Evolutionary conservation across 768 basidiomycete genomes (phyloP).

Genomic region (Antrodiella citrinella): DNA sequence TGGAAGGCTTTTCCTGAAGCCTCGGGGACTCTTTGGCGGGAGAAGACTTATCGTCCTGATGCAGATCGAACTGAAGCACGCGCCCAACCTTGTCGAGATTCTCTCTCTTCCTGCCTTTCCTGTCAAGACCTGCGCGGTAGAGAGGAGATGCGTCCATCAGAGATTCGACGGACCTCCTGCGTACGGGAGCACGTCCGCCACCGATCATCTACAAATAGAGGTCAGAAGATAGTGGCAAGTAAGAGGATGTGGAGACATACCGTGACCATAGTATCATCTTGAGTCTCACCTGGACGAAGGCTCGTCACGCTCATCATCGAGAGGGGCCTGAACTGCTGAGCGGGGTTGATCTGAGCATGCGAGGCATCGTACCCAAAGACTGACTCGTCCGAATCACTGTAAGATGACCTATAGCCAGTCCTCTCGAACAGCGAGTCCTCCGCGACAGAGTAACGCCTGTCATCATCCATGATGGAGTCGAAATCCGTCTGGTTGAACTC

Average conservation of each 20-base stretch:
- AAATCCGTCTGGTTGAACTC: conserved; percentile 32
- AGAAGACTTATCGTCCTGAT: conserved; percentile 17
- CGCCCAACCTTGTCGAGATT: conserved; percentile 27
- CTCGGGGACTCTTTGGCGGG: conserved; percentile 34
- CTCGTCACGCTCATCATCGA: conserved; percentile 50
- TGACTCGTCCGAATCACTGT: conserved; percentile 40
- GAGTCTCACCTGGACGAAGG: conserved; percentile 42
- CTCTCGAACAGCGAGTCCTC: conserved; percentile 39
- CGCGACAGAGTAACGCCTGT: conserved; percentile 20
- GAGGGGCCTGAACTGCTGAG: conserved; percentile 51
- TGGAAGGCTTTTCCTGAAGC: conserved; percentile 57
- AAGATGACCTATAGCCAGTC: conserved; percentile 42
- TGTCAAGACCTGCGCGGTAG: conserved; percentile 28
- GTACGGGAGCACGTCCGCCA: conserved; percentile 52
- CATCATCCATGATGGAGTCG: conserved; percentile 62
- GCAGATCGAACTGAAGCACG: conserved; percentile 15
- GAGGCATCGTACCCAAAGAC: conserved; percentile 47
- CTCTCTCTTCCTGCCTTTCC: conserved; percentile 54
- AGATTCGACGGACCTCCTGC: conserved; percentile 59
- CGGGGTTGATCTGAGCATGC: conserved; percentile 29
- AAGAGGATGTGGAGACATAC: conserved; percentile 30
- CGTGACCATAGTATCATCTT: conserved; percentile 79
- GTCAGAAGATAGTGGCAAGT: conserved; percentile 9
- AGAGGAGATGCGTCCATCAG: conserved; percentile 67
- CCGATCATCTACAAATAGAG: conserved; percentile 57